Conservation (phyloP, 106 monocot genomes). For the Cymbidium sinense region DNA sequence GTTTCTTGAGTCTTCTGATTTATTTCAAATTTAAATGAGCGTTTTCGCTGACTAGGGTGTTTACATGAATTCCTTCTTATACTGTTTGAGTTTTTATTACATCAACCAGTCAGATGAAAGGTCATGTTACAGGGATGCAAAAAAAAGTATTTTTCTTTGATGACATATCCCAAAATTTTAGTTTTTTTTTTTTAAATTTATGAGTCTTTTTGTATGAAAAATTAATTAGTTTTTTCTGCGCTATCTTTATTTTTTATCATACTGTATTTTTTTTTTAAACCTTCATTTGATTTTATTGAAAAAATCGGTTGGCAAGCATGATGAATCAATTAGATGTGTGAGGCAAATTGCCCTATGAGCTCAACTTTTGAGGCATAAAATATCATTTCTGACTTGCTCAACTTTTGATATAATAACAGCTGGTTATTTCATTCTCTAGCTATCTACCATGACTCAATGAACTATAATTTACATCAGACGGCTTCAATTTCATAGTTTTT, state of each 20-base stretch:
- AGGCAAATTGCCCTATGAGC: not conserved
- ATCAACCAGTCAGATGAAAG: not conserved
- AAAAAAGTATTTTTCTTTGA: not conserved
- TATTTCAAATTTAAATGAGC: no score
- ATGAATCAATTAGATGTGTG: constrained; percentile 8
- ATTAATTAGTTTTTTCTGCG: not conserved
- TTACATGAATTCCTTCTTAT: no score
- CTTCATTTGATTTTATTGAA: not conserved
- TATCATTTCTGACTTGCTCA: constrained; percentile 1
- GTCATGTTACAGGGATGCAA: no score
- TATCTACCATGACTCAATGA: not conserved
- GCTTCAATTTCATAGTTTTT: not conserved
- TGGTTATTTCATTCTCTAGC: not conserved
- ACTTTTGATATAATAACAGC: not conserved
- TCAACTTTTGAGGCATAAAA: not conserved
- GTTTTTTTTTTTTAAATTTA: no score
- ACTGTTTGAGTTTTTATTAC: no score
- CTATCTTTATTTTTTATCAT: not conserved
- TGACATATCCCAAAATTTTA: not conserved
- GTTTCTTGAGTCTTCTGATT: not conserved
- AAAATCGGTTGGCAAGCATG: not conserved
- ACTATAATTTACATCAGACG: not conserved
- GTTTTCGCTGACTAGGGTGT: no score
- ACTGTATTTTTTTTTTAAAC: not conserved
- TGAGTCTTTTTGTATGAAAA: no score